Evolutionary conservation across 495 filamentous ascomycete genomes (phyloP), one percentile per base, ranked within the genome.

Genomic region (Xylaria bambusicola): DNA sequence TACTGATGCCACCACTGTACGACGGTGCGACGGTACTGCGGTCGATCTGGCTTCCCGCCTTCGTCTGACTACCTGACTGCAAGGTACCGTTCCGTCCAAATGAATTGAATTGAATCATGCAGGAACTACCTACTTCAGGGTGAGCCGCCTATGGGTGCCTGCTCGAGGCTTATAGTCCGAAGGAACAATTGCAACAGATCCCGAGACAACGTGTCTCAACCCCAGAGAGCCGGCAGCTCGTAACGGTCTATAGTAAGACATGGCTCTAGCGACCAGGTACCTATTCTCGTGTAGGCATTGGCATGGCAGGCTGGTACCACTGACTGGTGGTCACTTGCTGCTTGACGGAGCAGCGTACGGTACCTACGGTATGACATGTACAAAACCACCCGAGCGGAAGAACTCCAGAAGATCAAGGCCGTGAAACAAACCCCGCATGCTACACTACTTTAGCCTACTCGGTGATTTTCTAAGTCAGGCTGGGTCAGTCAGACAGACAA

Each of bases 391-490:
- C n/a, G n/a, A n/a, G n/a, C n/a, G n/a, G n/a, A n/a, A n/a, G n/a
- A n/a, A n/a, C n/a, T n/a, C n/a, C n/a, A 44, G 17, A 41, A 35
- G 40, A 47, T 13, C 3, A 17, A 17, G 12, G 36, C 23, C 21
- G 56, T 58, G 56, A 58, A 41, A 58, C 56, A 58, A 47, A 38
- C 35, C 46, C 44, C 45, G 26, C 46, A 41, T 44, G 44, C 18
- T 44, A 54, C 52, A n/a, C 46, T 3, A 12, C 18, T 29, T 13
- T 31, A 35, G 27, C 29, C 35, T 21, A 24, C 44, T 49, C 56
- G 46, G 56, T 13, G n/a, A 58, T 51, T 44, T 24, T 26, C 21
- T 20, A 20, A 33, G 44, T 41, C 46, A 36, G 29, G 20, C 46
- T 4, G 44, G 18, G n/a, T 10, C 20, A 45, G 41, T 26, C 21